A percentile compares a stretch with the other conserved stretches of the same genome.
Conservation (phyloP, 2,329 filamentous ascomycete species). For the Fusarium sp. region DNA sequence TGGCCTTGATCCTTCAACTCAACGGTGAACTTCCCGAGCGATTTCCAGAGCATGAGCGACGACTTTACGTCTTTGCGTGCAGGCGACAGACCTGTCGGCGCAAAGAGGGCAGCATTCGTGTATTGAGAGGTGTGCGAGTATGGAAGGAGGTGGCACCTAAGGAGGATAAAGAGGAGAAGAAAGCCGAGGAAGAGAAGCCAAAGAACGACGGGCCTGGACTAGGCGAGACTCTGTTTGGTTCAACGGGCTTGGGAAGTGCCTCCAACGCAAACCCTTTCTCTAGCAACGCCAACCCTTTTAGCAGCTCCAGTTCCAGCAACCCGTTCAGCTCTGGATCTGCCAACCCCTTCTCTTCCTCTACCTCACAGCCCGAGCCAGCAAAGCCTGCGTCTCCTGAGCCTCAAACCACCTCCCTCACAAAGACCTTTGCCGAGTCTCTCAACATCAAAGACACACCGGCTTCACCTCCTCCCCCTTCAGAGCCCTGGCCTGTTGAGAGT, state of each 20-base stretch:
- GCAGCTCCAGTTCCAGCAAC: constrained; percentile 48
- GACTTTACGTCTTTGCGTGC: constrained; percentile 89
- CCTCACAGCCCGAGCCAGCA: constrained; percentile 43
- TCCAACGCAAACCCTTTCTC: constrained; percentile 70
- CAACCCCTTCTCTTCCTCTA: constrained; percentile 52
- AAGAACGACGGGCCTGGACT: constrained; percentile 58
- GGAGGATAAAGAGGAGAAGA: constrained; percentile 46
- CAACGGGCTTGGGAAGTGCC: constrained; percentile 58
- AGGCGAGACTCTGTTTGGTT: constrained; percentile 77
- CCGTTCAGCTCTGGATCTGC: constrained; percentile 47
- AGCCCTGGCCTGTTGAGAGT: constrained; percentile 80
- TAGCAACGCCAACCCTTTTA: constrained; percentile 62
- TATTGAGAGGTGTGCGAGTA: constrained; percentile 74
- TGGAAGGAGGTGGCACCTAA: constrained; percentile 53
- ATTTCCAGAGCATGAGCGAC: constrained; percentile 87
- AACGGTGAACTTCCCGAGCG: constrained; percentile 89
- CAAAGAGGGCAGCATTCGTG: constrained; percentile 84
- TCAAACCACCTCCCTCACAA: constrained; percentile 57
- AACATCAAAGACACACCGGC: constrained; percentile 70
- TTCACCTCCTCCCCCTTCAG: constrained; percentile 54
- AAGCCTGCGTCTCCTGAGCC: constrained; percentile 49
- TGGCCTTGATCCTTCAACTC: constrained; percentile 88
- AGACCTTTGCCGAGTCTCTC: constrained; percentile 79
- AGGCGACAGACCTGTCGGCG: constrained; percentile 80
- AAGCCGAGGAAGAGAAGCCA: constrained; percentile 51